Conservation (phyloP, 73 alveolate genomes). For the Tetrahymena thermophila region DNA sequence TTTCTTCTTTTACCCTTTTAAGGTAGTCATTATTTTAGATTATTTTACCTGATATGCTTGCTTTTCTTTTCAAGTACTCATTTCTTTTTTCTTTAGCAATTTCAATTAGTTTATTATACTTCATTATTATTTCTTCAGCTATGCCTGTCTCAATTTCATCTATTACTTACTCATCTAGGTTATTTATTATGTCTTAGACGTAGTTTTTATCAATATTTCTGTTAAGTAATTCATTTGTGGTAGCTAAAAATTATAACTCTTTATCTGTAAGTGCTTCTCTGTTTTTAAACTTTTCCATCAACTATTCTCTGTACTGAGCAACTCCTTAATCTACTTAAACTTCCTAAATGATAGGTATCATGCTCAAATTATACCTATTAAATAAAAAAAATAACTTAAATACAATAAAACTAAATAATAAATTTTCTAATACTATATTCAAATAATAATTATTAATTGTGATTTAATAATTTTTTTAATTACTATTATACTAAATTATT, state of each 20-base stretch:
- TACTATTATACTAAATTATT: too few species aligned
- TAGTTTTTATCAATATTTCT: background rate
- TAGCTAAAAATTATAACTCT: background rate
- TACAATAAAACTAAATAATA: background rate
- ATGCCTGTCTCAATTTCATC: background rate
- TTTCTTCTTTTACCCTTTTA: background rate
- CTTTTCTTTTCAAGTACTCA: background rate
- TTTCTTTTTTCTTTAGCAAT: background rate
- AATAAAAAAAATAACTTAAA: background rate
- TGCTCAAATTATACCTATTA: background rate
- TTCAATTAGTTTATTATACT: background rate
- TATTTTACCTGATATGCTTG: background rate
- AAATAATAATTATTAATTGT: too few species aligned
- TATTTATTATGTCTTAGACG: background rate
- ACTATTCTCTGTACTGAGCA: background rate
- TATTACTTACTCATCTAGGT: background rate
- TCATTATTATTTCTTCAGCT: background rate
- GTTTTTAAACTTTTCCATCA: background rate
- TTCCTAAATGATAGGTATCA: background rate
- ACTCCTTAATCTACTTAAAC: background rate
- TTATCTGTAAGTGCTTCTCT: background rate
- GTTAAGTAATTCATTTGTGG: background rate
- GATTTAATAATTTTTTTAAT: too few species aligned
- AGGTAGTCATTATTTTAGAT: background rate
- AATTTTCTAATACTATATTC: background rate